Evolutionary conservation across 1,139 yeast genomes (phyloP), one percentile per base, ranked within the genome.

Genomic region (Pichia sp.): DNA sequence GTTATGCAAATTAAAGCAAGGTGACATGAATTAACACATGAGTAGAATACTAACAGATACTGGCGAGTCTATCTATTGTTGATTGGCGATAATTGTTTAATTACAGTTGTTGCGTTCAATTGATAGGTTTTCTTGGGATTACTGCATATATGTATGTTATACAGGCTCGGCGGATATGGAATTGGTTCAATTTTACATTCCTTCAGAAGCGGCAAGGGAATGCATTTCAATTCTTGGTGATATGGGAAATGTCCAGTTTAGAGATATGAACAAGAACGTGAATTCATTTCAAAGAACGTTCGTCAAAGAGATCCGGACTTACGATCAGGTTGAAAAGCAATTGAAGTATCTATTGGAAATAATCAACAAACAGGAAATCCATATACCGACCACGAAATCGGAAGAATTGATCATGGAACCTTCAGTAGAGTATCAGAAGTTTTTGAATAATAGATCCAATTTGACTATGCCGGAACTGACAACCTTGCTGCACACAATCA

Each of bases 151-250:
- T 16, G 23, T 16, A 16, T 16, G 23, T 16, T 16, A 16, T 16
- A 16, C 44, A 69, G 73, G 95, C 66, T 85, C 97, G 45, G 97
- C 97, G 66, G 95, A 94, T 48, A 90, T 92, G 97, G 75, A 88
- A 39, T 73, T 90, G 52, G 88, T 90, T 38, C 97, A 92, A 67
- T 76, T 92, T 61, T 92, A 85, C 64, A 80, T 92, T 44, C 87
- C 97, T n/a, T 78, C 82, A 33, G 98, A 92, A 63, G 78, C 87
- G 49, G 85, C 95, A 6, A 72, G 97, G 51, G 95, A 88, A 50
- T 81, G 87, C 49, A 94, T 88, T 11, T 81, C 84, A 44, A 76
- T 82, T 3, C 67, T 92, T 37, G 98, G 98, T 7, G 79, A 79
- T 50, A 67, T 83, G 48, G 96, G 96, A 2, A 70, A 77, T 45